Base-by-base conservation (phyloP, 305 asterid genomes). In the Solanum hybrid region DNA sequence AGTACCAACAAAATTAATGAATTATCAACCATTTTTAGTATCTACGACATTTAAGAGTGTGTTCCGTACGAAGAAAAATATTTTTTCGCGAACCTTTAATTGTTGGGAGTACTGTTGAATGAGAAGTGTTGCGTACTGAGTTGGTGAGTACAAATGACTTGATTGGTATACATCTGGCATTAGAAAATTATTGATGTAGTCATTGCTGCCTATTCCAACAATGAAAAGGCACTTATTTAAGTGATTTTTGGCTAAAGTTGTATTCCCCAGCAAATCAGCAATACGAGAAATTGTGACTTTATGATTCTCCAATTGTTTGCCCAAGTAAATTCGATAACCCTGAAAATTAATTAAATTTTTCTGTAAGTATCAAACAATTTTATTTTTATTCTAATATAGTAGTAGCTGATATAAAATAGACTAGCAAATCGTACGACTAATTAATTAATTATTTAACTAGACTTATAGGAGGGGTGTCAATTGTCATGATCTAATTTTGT, bases 161-260 rank as follows among this genome's bases (percentile, higher is more conserved):
- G 91, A 11, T 2, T 40, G 26, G 26, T 92, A 93, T 1, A 14
- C 36, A 10, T 90, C 26, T 1, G 95, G 93, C 76, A 90, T 16
- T n/a, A 81, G 93, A 80, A 94, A 96, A 86, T 96, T 96, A 92
- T 94, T 94, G 32, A 94, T 66, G 84, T 94, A 96, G 73, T 96
- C 98, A 37, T 94, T 93, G 60, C 91, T 93, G 73, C 96, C 98
- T 2, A 93, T 91, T 79, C 90, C 91, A 17, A 93, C 92, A 9
- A 88, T 88, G 91, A 93, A 93, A 10, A 96, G 76, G 88, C 96
- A 96, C 88, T 84, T 80, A 24, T 51, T 84, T 7, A 95, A 91
- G 37, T 92, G 92, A 2, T 66, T 56, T 24, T 85, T 85, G 4
- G 86, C 86, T 22, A 8, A 38, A 7, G 42, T 72, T 3, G 12